Evolutionary conservation across 371 early-diverging fungal species (phyloP).

Genomic region (Mortierella sp.): DNA sequence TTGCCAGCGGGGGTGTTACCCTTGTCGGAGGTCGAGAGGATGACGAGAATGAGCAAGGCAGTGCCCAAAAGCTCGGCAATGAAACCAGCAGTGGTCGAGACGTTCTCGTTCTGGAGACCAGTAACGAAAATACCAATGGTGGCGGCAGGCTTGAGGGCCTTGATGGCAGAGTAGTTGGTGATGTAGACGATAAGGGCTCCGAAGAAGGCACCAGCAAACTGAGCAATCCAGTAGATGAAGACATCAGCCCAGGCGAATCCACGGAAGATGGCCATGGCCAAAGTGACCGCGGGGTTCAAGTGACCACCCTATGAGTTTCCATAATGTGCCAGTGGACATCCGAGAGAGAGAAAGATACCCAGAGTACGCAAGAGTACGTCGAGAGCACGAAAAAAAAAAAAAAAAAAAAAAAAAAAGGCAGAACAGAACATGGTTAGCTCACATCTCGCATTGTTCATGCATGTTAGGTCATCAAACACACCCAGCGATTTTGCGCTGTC

Average conservation of each 20-base stretch:
- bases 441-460: too few species aligned
- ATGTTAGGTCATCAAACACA: too few species aligned
- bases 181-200: slow-evolving; percentile 76
- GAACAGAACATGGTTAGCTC: too few species aligned
- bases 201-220: slow-evolving; percentile 75
- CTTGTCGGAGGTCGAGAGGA: slow-evolving; percentile 78
- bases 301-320: slow-evolving; percentile 70
- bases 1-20: slow-evolving; percentile 70
- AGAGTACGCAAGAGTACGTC: too few species aligned
- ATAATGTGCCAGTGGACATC: too few species aligned
- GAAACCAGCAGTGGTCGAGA: slow-evolving; percentile 70
- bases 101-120: slow-evolving; percentile 61
- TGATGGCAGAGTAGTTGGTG: slow-evolving; percentile 58
- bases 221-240: slow-evolving; percentile 68
- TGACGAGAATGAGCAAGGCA: slow-evolving; percentile 74
- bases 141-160: slow-evolving; percentile 34
- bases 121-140: slow-evolving; percentile 82
- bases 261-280: slow-evolving; percentile 75
- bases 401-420: too few species aligned
- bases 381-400: too few species aligned
- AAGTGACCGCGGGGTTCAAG: slow-evolving; percentile 83
- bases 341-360: too few species aligned
- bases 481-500: too few species aligned
- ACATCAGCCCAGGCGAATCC: slow-evolving; percentile 74
- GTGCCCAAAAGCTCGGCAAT: slow-evolving; percentile 85